Evolutionary conservation across 495 filamentous ascomycete genomes (phyloP), one percentile per base, ranked within the genome.

Genomic region (Tuber magnatum): DNA sequence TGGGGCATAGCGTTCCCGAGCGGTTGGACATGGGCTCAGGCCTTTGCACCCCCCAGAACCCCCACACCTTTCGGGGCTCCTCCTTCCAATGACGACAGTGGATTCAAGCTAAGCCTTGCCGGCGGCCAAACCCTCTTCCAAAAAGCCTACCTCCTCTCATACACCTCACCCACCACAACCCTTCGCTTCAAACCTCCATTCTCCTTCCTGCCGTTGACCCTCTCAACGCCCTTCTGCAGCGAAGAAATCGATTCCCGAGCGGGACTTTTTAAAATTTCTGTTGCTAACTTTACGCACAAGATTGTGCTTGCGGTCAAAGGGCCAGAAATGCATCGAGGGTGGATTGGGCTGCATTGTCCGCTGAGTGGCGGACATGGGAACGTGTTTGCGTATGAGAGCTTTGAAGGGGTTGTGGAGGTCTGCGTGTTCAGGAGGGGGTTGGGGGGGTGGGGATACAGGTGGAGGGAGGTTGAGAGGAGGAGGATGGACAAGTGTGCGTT

Each of bases 11-110:
- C 77, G 44, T 87, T 87, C 75, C 86, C 86, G 3, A 48, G 75
- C 28, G 83, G 83, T 8, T 86, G 87, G 80, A 84, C 85, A 39
- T 87, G 86, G 86, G 70, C 85, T 39, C 85, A 85, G 73, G 81
- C 80, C 12, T 75, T 61, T 38, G 16, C 71, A 22, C 39, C 20
- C 38, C 46, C 32, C 43, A 32, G 22, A 70, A 24, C 51, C 72
- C 16, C 51, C 70, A 81, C 51, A 76, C 71, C 69, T 71, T 77
- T 40, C 74, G 79, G 41, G 82, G 77, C 44, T 84, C 79, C 0
- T 46, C 77, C 38, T 68, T 61, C n/a, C 65, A 73, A 75, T 35
- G 41, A 70, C 16, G 22, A 32, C 5, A 22, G n/a, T 8, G 48
- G 39, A 2, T 43, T 79, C 24, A 75, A 76, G 12, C 74, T 82